Evolutionary conservation across 2,329 filamentous ascomycete species (phyloP).

Genomic region (Thelonectria discophora): DNA sequence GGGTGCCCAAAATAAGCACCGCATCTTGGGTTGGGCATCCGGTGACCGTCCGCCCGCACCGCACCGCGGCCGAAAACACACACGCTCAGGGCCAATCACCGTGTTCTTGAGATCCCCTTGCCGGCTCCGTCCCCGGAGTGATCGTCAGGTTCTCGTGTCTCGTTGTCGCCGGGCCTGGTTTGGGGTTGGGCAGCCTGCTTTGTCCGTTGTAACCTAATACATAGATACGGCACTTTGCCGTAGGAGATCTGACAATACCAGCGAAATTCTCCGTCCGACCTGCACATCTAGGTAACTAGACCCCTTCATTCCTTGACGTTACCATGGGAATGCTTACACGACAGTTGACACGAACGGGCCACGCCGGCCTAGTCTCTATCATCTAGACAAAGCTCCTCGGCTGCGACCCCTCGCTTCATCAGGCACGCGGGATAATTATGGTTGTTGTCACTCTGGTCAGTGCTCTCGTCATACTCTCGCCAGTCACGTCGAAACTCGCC

Average conservation of each 20-base stretch:
- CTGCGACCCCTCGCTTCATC: neutral
- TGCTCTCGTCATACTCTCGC: constrained; percentile 18
- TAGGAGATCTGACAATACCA: constrained; percentile 6
- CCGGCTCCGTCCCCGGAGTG: constrained; percentile 30
- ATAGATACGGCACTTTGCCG: constrained; percentile 13
- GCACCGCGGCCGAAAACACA: neutral
- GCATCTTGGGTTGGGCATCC: constrained; percentile 24
- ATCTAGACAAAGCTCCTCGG: constrained; percentile 1
- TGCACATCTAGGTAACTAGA: neutral
- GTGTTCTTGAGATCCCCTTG: neutral
- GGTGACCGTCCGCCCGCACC: constrained; percentile 19
- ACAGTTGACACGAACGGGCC: neutral
- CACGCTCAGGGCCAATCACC: constrained; percentile 26
- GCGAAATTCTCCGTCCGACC: constrained; percentile 27
- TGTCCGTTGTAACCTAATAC: constrained; percentile 13
- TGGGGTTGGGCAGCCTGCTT: constrained; percentile 32
- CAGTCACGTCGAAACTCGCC: constrained; percentile 14
- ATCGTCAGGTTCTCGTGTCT: constrained; percentile 30
- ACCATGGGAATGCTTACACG: constrained; percentile 1
- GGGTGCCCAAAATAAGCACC: constrained; percentile 14
- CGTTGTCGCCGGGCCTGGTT: constrained; percentile 28
- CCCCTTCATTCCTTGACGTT: neutral
- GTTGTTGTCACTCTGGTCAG: constrained; percentile 11
- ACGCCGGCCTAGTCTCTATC: neutral
- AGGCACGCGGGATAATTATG: neutral